Evolutionary conservation across 495 filamentous ascomycete genomes (phyloP), one percentile per base, ranked within the genome.

Genomic region (Emericellopsis terricola): DNA sequence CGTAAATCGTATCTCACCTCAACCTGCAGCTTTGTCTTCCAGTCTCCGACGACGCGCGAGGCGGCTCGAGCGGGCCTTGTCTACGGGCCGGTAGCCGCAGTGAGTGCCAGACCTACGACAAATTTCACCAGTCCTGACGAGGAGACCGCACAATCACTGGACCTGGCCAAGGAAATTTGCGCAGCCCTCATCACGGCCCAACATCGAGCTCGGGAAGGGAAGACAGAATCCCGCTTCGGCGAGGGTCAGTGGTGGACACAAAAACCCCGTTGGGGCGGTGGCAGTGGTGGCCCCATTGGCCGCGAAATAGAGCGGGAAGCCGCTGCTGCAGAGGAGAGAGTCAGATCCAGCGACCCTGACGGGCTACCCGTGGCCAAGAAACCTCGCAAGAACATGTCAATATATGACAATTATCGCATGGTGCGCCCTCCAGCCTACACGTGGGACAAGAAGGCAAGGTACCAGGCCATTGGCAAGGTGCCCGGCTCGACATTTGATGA

Each of bases 181-280:
- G 71, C 69, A 8, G 69, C 82, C 42, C 61, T 93, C 6, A 59
- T 84, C 24, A 66, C 82, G 7, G 85, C 82, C 0, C 84, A 94
- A 55, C 81, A 91, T 48, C 71, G 85, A 19, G 69, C 73, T 9
- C 67, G 84, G 19, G 69, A 89, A 48, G 77, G 77, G 4, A 64
- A 58, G 32, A 38, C 44, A 5, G 81, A 91, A 48, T 60, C 66
- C 38, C 62, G 58, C 16, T 66, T 81, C 5, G 81, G 81, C 2
- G 73, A 83, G 36, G 76, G 70, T 3, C 66, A 75, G 39, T 94
- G 85, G 83, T 94, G 82, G 81, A 71, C 75, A 2, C 71, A 56
- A 16, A 60, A 53, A 37, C 73, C 69, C 19, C 67, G 85, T 15
- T 92, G 83, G 71, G 84, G 85, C 30, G 79, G 78, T 24, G 74